These are phyloP conservation scores for Fusarium metavorans DNA, from an alignment of 2,329 filamentous ascomycete species.

Conservation along the genomic window DNA sequence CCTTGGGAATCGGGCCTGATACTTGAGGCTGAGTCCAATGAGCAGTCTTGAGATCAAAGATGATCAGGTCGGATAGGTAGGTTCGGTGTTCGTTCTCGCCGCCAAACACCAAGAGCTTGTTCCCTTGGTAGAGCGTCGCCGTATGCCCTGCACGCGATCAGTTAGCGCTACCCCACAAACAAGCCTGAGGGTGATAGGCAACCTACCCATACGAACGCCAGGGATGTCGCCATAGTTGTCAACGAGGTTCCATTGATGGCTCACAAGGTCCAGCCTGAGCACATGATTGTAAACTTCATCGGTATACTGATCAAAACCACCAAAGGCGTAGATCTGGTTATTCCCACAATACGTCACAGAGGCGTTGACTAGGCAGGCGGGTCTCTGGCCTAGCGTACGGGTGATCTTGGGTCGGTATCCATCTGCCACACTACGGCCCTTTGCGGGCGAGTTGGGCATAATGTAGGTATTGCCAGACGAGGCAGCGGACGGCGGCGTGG, in stretches of 20 bases:
- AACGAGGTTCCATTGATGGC: conserved; percentile 92
- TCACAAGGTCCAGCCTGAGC: conserved; percentile 85
- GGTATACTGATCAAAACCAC: conserved; percentile 98
- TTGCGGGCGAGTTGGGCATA: conserved; percentile 87
- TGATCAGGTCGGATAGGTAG: conserved; percentile 94
- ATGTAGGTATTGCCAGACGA: conserved; percentile 85
- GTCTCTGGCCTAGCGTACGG: conserved; percentile 81
- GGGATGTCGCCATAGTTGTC: conserved; percentile 99
- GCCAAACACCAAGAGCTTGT: conserved; percentile 96
- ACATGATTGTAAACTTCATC: conserved; percentile 99
- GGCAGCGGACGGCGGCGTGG: conserved; percentile 45
- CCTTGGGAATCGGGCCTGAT: conserved; percentile 85
- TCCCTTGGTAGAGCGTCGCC: conserved; percentile 90
- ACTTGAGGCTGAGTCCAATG: conserved; percentile 96
- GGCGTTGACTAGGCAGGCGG: conserved; percentile 95
- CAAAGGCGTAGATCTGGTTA: conserved; percentile 97
- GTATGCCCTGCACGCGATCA: conserved; percentile 77
- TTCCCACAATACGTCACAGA: conserved; percentile 99
- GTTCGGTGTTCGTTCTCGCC: conserved; percentile 98
- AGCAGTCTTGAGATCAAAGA: conserved; percentile 94
- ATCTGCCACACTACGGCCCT: conserved; percentile 73
- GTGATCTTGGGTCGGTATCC: conserved; percentile 88
- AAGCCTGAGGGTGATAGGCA: neutral
- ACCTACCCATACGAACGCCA: conserved; percentile 92
- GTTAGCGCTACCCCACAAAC: conserved; percentile 11